These are phyloP conservation scores for Monotropa hypopitys DNA, from an alignment of 179 eudicot genomes.

Conservation along the genomic window DNA sequence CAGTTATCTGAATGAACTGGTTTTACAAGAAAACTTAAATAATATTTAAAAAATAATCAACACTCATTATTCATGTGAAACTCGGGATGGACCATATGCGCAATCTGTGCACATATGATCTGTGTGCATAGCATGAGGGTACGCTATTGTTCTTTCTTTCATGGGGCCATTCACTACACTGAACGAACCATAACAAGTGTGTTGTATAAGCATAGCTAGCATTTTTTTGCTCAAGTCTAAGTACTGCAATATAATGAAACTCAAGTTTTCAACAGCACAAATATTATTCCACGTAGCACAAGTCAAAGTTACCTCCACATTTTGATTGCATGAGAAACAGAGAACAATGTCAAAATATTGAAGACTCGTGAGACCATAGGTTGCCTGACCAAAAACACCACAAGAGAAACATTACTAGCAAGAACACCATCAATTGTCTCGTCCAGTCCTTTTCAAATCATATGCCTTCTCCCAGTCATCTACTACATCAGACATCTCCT, in stretches of 20 bases:
- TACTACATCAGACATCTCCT: constrained; percentile 31
- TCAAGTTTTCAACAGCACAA: background rate
- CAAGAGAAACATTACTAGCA: background rate
- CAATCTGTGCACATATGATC: too few relatives aligned
- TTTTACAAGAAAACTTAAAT: too few relatives aligned
- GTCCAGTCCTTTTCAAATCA: constrained; percentile 24
- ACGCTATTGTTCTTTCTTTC: background rate
- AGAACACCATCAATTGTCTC: background rate
- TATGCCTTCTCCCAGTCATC: constrained; percentile 91
- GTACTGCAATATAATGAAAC: background rate
- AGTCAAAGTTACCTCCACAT: background rate
- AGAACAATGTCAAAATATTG: background rate
- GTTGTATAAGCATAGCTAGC: background rate
- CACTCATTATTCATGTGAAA: too few relatives aligned
- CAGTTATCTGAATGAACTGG: too few relatives aligned
- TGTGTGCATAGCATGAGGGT: too few relatives aligned
- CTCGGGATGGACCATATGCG: too few relatives aligned
- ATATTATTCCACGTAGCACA: background rate
- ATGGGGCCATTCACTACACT: background rate
- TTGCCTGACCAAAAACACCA: constrained; percentile 6
- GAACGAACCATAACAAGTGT: background rate
- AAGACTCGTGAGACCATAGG: background rate
- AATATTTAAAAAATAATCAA: too few relatives aligned
- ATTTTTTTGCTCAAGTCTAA: background rate
- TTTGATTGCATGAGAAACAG: background rate